phyloP scores from a whole-genome alignment of 1,139 yeast species.

The Kodamaea anthophila region DNA sequence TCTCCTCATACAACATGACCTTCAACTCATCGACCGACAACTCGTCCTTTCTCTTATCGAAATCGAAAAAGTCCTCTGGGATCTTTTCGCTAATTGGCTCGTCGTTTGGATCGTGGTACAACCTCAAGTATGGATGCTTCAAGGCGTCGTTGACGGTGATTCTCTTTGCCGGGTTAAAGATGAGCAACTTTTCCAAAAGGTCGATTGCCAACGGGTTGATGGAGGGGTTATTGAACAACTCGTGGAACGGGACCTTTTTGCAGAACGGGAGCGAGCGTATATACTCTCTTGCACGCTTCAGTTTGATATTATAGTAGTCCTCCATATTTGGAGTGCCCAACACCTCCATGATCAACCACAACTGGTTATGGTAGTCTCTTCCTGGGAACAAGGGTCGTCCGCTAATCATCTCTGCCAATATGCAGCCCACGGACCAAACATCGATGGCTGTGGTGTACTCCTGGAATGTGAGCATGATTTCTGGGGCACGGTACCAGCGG shows the following conservation, averaged over 20 bases:
- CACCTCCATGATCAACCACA: slow-evolving; percentile 79
- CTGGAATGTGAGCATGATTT: slow-evolving; percentile 90
- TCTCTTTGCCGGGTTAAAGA: slow-evolving; percentile 75
- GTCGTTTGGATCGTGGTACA: slow-evolving; percentile 78
- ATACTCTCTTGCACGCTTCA: slow-evolving; percentile 82
- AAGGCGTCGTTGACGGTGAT: slow-evolving; percentile 78
- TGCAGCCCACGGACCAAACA: slow-evolving; percentile 96
- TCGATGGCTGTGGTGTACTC: slow-evolving; percentile 94
- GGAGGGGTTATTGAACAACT: slow-evolving; percentile 11
- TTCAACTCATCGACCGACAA: slow-evolving; percentile 67
- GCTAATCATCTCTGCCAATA: slow-evolving; percentile 83
- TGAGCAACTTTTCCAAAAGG: slow-evolving; percentile 63
- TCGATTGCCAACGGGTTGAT: slow-evolving; percentile 70
- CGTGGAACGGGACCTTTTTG: slow-evolving; percentile 46
- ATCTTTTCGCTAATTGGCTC: slow-evolving; percentile 76
- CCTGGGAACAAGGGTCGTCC: slow-evolving; percentile 93
- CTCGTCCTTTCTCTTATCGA: slow-evolving; percentile 70
- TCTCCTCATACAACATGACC: slow-evolving; percentile 59
- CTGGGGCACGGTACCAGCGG: slow-evolving; percentile 97
- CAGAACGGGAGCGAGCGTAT: slow-evolving; percentile 68
- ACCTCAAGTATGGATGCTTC: slow-evolving; percentile 69
- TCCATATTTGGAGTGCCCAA: slow-evolving; percentile 86
- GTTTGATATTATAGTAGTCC: slow-evolving; percentile 73
- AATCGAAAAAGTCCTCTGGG: slow-evolving; percentile 73
- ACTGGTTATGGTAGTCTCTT: slow-evolving; percentile 85